Percentiles rank a stretch among this genome's conserved stretches.
Conservation (phyloP, 306 rosid genomes). For the Biancaea sappan region DNA sequence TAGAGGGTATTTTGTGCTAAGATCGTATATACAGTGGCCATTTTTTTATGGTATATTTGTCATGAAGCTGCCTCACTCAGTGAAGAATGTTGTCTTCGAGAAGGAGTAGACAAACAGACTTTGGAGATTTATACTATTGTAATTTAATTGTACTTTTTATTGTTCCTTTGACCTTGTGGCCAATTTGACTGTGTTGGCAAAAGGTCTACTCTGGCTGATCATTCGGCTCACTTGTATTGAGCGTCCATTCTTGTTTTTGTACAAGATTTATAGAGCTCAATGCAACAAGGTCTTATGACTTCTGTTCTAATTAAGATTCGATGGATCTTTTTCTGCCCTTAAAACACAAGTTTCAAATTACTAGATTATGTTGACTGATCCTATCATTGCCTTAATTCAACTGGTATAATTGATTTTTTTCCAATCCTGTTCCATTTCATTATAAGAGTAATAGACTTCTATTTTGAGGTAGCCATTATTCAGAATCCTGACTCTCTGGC, state of each 20-base stretch:
- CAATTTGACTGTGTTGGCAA: not conserved
- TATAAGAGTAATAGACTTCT: too few species aligned
- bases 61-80: slow-evolving; percentile 7
- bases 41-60: slow-evolving; percentile 19
- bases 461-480: slow-evolving; percentile 27
- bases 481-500: slow-evolving; percentile 13
- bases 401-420: too few species aligned
- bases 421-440: not conserved
- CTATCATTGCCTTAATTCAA: not conserved
- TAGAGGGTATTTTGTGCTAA: slow-evolving; percentile 2
- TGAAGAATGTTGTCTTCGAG: slow-evolving; percentile 10
- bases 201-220: not conserved
- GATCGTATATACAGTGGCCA: slow-evolving; percentile 16
- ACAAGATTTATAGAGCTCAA: not conserved
- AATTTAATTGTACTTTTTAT: not conserved
- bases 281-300: not conserved
- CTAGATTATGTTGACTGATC: not conserved
- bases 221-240: not conserved
- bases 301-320: not conserved
- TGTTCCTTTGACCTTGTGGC: not conserved
- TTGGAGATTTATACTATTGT: not conserved
- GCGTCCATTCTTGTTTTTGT: not conserved
- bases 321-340: not conserved
- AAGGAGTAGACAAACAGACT: slow-evolving; percentile 18
- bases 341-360: not conserved